Evolutionary conservation across 495 filamentous ascomycete species (phyloP).

Genomic region (Amphirosellinia nigrospora): DNA sequence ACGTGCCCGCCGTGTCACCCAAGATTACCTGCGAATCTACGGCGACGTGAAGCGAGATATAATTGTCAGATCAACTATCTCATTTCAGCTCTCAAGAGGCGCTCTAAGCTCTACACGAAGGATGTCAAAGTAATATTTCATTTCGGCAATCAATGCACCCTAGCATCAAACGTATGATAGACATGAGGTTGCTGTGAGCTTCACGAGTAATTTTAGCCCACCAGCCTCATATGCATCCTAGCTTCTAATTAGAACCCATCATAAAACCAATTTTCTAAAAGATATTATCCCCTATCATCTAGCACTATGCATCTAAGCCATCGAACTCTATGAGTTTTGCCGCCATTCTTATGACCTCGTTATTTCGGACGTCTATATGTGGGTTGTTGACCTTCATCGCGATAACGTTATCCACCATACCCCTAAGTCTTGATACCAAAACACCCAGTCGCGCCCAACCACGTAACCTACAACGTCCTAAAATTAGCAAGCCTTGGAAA

Average conservation of each 20-base stretch:
- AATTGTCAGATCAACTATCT: neutral
- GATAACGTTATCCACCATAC: constrained; percentile 85
- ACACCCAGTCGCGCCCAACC: constrained; percentile 97
- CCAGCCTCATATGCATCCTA: neutral
- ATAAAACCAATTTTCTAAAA: neutral
- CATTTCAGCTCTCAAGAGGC: neutral
- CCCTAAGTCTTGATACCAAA: constrained; percentile 79
- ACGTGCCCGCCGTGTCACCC: neutral
- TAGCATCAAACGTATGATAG: neutral
- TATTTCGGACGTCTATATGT: constrained; percentile 58
- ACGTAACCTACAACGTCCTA: constrained; percentile 54
- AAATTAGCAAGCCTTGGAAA: constrained; percentile 15
- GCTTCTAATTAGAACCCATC: neutral
- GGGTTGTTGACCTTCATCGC: constrained; percentile 81
- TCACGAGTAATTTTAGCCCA: too few species aligned
- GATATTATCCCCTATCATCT: neutral
- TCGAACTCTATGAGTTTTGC: constrained; percentile 83
- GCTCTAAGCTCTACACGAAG: neutral
- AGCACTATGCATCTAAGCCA: constrained; percentile 69
- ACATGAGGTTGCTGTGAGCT: neutral
- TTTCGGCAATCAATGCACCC: neutral
- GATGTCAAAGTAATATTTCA: neutral
- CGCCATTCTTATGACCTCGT: constrained; percentile 76
- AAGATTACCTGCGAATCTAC: neutral
- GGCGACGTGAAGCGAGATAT: neutral